phyloP scores from a whole-genome alignment of 2,329 filamentous ascomycete species.

The Hymenoscyphus linearis region DNA sequence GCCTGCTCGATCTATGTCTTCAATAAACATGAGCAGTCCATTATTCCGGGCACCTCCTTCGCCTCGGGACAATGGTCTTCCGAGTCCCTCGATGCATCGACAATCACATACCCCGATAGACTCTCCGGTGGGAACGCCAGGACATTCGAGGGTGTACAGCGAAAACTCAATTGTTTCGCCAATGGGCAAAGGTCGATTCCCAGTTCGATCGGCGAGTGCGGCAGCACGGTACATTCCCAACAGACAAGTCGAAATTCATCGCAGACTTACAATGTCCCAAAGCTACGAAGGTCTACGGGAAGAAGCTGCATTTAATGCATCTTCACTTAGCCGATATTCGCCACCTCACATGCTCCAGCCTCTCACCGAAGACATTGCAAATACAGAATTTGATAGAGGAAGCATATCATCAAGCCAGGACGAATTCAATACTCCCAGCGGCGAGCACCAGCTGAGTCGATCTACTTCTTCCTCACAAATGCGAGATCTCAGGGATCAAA shows the following conservation, averaged over 20 bases:
- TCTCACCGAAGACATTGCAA: conserved; percentile 47
- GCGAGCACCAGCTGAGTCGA: conserved; percentile 24
- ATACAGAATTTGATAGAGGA: conserved; percentile 20
- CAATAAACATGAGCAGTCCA: conserved; percentile 36
- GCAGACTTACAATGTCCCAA: conserved; percentile 1
- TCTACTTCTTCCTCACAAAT: conserved; percentile 38
- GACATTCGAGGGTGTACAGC: conserved; percentile 57
- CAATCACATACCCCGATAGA: conserved; percentile 19
- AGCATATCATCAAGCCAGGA: conserved; percentile 23
- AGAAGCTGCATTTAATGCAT: conserved; percentile 4
- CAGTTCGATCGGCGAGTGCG: conserved; percentile 59
- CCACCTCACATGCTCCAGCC: conserved; percentile 40
- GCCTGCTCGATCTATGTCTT: conserved; percentile 43
- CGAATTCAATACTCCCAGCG: conserved; percentile 16
- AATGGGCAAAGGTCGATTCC: conserved; percentile 37
- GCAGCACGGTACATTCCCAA: conserved; percentile 43
- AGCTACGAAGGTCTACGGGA: conserved; percentile 14
- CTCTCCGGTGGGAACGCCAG: conserved; percentile 34
- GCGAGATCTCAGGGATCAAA: conserved; percentile 58
- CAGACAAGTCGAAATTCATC: conserved; percentile 23
- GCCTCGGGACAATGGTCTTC: conserved; percentile 21
- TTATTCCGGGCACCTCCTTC: conserved; percentile 32
- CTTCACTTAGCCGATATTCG: conserved; percentile 20
- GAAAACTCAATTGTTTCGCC: conserved; percentile 50
- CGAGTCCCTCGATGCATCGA: conserved; percentile 24